Percentiles rank a stretch among this genome's conserved stretches.
Conservation (phyloP, 257 asterid species). For the Solanum dulcamara region DNA sequence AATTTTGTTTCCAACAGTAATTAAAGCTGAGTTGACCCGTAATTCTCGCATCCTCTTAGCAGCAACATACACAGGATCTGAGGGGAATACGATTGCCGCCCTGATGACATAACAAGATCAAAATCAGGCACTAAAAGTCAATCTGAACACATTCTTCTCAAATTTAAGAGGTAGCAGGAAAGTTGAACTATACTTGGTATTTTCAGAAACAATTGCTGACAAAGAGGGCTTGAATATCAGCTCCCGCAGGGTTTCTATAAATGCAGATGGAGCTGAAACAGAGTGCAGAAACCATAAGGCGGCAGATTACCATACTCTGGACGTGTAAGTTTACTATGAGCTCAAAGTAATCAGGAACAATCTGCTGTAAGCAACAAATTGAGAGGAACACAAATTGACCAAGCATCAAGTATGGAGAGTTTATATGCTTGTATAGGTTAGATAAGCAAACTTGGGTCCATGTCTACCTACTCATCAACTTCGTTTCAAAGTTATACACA, state of each 20-base stretch:
- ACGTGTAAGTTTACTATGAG: background rate
- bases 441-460: background rate
- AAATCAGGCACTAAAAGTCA: conserved; percentile 7
- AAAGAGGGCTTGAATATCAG: conserved; percentile 92
- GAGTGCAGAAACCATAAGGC: background rate
- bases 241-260: conserved; percentile 81
- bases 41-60: conserved; percentile 86
- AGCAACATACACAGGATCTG: conserved; percentile 80
- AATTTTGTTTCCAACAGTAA: conserved; percentile 54
- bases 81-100: conserved; percentile 59
- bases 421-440: background rate
- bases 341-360: background rate
- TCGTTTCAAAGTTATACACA: background rate
- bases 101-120: conserved; percentile 29
- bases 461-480: background rate
- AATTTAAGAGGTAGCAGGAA: background rate
- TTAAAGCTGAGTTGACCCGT: conserved; percentile 68
- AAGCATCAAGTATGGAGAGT: background rate
- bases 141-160: background rate
- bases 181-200: conserved; percentile 37
- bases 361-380: background rate
- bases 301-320: background rate
- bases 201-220: conserved; percentile 65
- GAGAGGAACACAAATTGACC: background rate
- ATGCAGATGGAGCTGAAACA: conserved; percentile 73